Conservation (phyloP, 2,329 filamentous ascomycete genomes). For the Aureobasidium subglaciale region DNA sequence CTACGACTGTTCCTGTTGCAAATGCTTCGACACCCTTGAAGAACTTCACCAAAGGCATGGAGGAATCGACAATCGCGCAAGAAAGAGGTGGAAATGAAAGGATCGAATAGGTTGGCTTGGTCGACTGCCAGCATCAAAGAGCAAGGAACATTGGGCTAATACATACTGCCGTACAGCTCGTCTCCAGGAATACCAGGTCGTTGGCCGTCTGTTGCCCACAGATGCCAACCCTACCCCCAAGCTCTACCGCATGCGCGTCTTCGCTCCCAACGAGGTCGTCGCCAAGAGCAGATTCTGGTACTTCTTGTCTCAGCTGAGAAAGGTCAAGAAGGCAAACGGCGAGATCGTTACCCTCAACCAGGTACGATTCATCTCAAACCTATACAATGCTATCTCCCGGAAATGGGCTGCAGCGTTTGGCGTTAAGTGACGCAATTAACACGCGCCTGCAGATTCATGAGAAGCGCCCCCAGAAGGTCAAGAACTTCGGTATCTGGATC, state of each 20-base stretch:
- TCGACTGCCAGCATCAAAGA: constrained; percentile 14
- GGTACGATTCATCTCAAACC: constrained; percentile 50
- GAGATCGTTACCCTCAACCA: constrained; percentile 97
- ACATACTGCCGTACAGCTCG: constrained; percentile 61
- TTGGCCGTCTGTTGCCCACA: constrained; percentile 97
- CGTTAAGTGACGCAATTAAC: constrained; percentile 15
- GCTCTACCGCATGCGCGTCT: constrained; percentile 99
- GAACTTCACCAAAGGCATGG: background rate
- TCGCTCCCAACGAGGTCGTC: constrained; percentile 94
- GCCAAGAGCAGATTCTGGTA: constrained; percentile 99
- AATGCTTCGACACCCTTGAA: background rate
- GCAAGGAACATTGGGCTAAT: constrained; percentile 24
- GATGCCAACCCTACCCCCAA: constrained; percentile 95
- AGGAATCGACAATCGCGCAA: background rate
- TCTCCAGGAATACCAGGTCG: constrained; percentile 99
- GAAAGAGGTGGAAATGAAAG: constrained; percentile 5
- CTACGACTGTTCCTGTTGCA: constrained; percentile 6
- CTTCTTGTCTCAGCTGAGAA: constrained; percentile 97
- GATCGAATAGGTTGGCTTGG: constrained; percentile 4
- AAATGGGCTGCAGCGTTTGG: constrained; percentile 18
- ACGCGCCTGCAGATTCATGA: constrained; percentile 67
- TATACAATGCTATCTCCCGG: constrained; percentile 18
- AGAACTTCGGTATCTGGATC: constrained; percentile 99
- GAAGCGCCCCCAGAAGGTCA: constrained; percentile 99
- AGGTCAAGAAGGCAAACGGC: constrained; percentile 99